Base-by-base conservation (phyloP, 495 filamentous ascomycete genomes). In the Talaromyces wortmannii region DNA sequence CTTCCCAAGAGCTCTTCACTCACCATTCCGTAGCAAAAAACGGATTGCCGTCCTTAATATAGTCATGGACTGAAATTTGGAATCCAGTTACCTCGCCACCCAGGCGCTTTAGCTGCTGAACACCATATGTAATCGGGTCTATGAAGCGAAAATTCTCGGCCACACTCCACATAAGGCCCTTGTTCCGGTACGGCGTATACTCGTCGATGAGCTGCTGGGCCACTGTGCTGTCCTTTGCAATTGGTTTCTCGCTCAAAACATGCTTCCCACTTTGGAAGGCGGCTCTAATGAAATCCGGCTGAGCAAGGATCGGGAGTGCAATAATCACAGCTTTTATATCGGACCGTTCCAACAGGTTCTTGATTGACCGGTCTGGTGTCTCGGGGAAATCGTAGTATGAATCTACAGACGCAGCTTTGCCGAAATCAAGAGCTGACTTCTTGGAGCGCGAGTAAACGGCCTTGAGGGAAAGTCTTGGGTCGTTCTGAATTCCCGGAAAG, bases 141-240 rank as follows among this genome's bases (percentile, higher is more conserved):
- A 82, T 57, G 67, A 84, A 92, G 13, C 89, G 81, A 64, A 81
- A 89, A 63, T 92, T 91, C 72, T 92, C 90, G 0, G 85, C 90
- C 12, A 92, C 83, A 16, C 72, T 76, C 72, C 87, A 86, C 51
- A 75, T 68, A 0, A 77, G 72, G 53, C 78, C 78, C 30, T 56
- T 65, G 13, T 63, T 58, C 50, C 76, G 69, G 32, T 78, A 76
- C 40, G 69, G 60, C 49, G 77, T 66, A 60, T 86, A 89, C 75
- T 81, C 88, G 7, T 73, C 50, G 42, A 90, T 64, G 31, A 94
- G 76, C 31, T 83, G 74, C 40, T 74, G 72, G 7, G 85, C 89
- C 0, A 80, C 72, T 3, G 74, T 71, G 16, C 90, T 60, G 63
- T 90, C 82, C 60, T 79, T 78, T 0, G 88, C 88, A 42, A 92